Evolutionary conservation across 2,329 filamentous ascomycete genomes (phyloP).

Genomic region (Akanthomyces dipterigenus): DNA sequence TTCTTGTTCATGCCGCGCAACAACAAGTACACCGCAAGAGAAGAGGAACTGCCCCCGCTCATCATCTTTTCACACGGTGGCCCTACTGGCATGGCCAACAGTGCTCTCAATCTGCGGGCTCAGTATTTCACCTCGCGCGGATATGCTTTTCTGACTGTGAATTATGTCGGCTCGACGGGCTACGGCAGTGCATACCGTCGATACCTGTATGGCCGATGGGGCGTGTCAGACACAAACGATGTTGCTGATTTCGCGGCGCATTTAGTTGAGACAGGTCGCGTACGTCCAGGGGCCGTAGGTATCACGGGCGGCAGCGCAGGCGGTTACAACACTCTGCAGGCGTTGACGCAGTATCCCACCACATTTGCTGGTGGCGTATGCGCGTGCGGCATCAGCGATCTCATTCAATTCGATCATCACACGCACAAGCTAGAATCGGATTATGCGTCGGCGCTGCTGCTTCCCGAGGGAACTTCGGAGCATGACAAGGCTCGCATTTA

Average conservation of each 20-base stretch:
- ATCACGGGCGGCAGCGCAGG: constrained; percentile 46
- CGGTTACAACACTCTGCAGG: constrained; percentile 47
- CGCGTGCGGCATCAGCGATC: constrained; percentile 44
- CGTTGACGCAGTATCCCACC: constrained; percentile 37
- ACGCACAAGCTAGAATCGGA: constrained; percentile 52
- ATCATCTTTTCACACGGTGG: constrained; percentile 47
- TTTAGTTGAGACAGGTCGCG: constrained; percentile 29
- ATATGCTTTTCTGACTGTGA: constrained; percentile 43
- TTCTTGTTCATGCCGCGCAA: constrained; percentile 46
- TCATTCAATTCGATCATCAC: constrained; percentile 36
- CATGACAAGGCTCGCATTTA: constrained; percentile 36
- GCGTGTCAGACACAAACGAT: constrained; percentile 44
- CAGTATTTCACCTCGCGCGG: constrained; percentile 51
- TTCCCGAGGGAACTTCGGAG: constrained; percentile 25
- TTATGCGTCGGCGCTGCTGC: constrained; percentile 41
- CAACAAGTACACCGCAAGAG: constrained; percentile 31
- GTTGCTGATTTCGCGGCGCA: constrained; percentile 38
- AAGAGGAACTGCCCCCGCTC: constrained; percentile 36
- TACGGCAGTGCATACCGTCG: constrained; percentile 45
- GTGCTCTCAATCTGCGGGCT: constrained; percentile 35
- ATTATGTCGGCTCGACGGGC: constrained; percentile 46
- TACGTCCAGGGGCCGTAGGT: constrained; percentile 34
- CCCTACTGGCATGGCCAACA: constrained; percentile 36
- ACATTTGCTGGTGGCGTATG: constrained; percentile 44
- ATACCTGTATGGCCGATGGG: constrained; percentile 43